Conservation (phyloP, 2,329 filamentous ascomycete species). For the Camillea tinctor region DNA sequence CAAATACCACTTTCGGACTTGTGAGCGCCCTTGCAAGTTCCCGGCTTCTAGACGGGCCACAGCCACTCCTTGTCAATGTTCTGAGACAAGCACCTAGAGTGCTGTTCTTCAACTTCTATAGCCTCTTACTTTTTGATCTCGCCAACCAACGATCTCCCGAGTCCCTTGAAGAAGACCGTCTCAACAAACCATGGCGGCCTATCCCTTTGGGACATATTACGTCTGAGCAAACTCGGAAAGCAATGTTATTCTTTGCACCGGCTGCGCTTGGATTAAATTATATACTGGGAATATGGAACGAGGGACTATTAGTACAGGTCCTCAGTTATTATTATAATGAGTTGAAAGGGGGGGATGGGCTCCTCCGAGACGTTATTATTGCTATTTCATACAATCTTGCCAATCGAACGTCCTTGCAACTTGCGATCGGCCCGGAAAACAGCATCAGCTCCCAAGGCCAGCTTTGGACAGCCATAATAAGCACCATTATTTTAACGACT, state of each 20-base stretch:
- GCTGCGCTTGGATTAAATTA: slow-evolving; percentile 20
- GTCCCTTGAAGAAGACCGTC: slow-evolving; percentile 29
- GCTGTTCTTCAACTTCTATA: slow-evolving; percentile 26
- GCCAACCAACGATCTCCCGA: slow-evolving; percentile 29
- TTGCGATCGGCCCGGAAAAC: slow-evolving; percentile 17
- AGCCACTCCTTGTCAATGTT: background rate
- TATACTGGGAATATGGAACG: slow-evolving; percentile 18
- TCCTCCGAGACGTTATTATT: slow-evolving; percentile 23
- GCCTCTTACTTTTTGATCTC: slow-evolving; percentile 30
- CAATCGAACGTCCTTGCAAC: slow-evolving; percentile 23
- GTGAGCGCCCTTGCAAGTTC: slow-evolving; percentile 22
- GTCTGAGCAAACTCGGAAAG: slow-evolving; percentile 21
- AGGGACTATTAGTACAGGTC: slow-evolving; percentile 20
- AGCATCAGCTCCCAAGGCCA: slow-evolving; percentile 15
- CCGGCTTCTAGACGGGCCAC: background rate
- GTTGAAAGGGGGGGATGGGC: slow-evolving; percentile 24
- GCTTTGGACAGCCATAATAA: slow-evolving; percentile 23
- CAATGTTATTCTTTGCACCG: slow-evolving; percentile 25
- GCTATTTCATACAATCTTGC: slow-evolving; percentile 24
- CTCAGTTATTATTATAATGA: slow-evolving; percentile 29
- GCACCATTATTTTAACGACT: slow-evolving; percentile 25
- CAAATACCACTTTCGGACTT: slow-evolving; percentile 9
- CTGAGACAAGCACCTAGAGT: slow-evolving; percentile 12
- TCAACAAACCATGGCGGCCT: slow-evolving; percentile 34
- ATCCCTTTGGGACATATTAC: slow-evolving; percentile 26